Percentiles rank a stretch among this genome's conserved stretches.
Conservation (phyloP, 225 moss, liverwort and hornwort species). For the Physcomitrium patens region DNA sequence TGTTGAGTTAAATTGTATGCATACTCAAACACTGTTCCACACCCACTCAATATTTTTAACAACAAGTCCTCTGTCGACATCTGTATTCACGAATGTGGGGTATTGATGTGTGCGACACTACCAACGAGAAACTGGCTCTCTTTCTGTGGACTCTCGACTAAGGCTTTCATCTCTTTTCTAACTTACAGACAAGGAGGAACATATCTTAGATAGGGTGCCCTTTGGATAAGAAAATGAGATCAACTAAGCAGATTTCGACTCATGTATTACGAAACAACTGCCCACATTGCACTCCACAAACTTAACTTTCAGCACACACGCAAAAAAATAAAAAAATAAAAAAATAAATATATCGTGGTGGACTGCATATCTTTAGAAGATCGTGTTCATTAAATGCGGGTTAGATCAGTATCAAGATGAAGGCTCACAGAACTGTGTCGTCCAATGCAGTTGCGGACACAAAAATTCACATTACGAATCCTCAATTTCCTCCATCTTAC, state of each 20-base stretch:
- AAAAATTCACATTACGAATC: not conserved
- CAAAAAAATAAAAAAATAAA: too few species aligned
- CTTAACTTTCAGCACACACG: too few species aligned
- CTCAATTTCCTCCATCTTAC: too few species aligned
- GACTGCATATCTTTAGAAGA: too few species aligned
- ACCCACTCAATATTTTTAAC: slow-evolving; percentile 19
- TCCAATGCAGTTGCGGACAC: not conserved
- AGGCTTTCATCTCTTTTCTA: not conserved
- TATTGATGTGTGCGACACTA: not conserved
- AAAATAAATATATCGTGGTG: too few species aligned
- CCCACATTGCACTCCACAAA: too few species aligned
- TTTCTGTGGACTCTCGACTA: not conserved
- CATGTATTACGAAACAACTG: too few species aligned
- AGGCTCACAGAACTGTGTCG: slow-evolving; percentile 1
- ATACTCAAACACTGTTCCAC: slow-evolving; percentile 59
- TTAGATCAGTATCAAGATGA: slow-evolving; percentile 17
- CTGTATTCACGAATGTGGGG: not conserved
- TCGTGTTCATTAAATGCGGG: too few species aligned
- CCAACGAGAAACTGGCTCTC: not conserved
- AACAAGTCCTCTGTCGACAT: not conserved
- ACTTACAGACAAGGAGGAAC: not conserved
- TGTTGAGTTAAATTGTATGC: slow-evolving; percentile 57
- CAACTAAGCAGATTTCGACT: too few species aligned
- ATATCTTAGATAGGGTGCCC: not conserved
- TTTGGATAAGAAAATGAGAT: not conserved